These are phyloP conservation scores for Suillus hirtellus DNA, from an alignment of 768 basidiomycete species.

Conservation along the genomic window DNA sequence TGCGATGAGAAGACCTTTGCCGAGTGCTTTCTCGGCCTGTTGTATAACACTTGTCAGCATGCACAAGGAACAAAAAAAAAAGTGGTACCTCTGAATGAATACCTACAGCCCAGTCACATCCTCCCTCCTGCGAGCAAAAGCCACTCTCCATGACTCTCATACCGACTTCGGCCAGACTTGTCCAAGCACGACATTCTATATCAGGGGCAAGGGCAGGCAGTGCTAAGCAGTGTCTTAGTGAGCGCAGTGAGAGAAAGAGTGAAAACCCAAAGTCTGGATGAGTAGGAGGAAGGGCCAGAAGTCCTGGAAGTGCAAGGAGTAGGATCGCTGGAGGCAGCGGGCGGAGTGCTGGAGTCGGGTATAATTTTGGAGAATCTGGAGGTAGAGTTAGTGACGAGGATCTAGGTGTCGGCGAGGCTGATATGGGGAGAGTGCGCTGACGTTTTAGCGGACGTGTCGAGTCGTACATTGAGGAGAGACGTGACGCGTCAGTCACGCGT, in stretches of 20 bases:
- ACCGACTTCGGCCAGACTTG: constrained; percentile 67
- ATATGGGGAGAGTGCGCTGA: constrained; percentile 22
- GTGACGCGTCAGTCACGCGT: constrained; percentile 27
- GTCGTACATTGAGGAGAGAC: constrained; percentile 24
- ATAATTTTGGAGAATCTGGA: not conserved
- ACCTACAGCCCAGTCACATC: constrained; percentile 2
- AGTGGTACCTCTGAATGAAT: not conserved
- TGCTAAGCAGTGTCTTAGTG: constrained; percentile 56
- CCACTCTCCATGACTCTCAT: constrained; percentile 30
- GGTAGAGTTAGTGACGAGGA: constrained; percentile 6
- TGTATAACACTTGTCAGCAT: not conserved
- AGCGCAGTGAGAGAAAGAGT: constrained; percentile 53
- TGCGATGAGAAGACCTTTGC: constrained; percentile 4
- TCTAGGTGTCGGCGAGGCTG: not conserved
- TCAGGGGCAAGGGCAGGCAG: constrained; percentile 52
- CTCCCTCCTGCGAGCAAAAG: constrained; percentile 3
- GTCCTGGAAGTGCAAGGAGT: constrained; percentile 59
- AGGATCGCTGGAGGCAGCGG: constrained; percentile 46
- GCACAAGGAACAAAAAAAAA: constrained; percentile 12
- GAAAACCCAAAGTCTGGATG: constrained; percentile 57
- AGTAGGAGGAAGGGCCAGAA: constrained; percentile 65
- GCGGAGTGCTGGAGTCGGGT: constrained; percentile 17
- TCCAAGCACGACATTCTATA: constrained; percentile 72
- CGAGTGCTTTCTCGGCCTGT: constrained; percentile 5
- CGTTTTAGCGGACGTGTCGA: constrained; percentile 38